phyloP scores from a whole-genome alignment of 2,329 filamentous ascomycete species.

The Pyrenophora teres region DNA sequence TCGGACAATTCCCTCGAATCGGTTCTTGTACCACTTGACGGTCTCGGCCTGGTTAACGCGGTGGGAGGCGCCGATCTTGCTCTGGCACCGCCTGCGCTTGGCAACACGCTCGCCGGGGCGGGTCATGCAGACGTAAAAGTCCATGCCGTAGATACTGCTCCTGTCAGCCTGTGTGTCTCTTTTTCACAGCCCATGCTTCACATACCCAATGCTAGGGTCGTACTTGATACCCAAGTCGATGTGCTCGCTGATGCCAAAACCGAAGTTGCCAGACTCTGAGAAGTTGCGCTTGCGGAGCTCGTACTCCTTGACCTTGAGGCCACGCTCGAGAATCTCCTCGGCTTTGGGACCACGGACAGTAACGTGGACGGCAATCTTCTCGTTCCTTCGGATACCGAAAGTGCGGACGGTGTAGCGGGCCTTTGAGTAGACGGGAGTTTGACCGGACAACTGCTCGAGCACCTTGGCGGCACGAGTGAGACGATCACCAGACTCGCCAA shows the following conservation, averaged over 20 bases:
- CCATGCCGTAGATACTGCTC: conserved; percentile 70
- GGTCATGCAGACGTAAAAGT: conserved; percentile 99
- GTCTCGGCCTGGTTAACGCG: conserved; percentile 94
- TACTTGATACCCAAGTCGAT: conserved; percentile 99
- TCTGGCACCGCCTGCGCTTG: conserved; percentile 89
- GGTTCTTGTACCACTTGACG: conserved; percentile 95
- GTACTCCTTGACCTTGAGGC: conserved; percentile 99
- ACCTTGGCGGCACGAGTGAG: conserved; percentile 99
- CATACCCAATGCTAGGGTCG: conserved; percentile 49
- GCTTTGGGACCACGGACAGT: conserved; percentile 99
- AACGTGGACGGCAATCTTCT: conserved; percentile 96
- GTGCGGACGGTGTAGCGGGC: conserved; percentile 99
- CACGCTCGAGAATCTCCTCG: conserved; percentile 99
- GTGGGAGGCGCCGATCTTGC: conserved; percentile 84
- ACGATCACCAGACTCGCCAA: conserved; percentile 99
- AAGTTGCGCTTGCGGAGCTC: conserved; percentile 99
- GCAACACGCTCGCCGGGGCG: conserved; percentile 97
- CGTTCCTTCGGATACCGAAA: conserved; percentile 99
- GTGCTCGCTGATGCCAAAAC: conserved; percentile 99
- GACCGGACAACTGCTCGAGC: conserved; percentile 98
- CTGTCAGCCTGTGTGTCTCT: conserved; percentile 27
- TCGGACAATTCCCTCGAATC: conserved; percentile 98
- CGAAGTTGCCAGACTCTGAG: conserved; percentile 93
- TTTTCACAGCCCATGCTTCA: conserved; percentile 5
- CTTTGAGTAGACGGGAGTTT: conserved; percentile 99